Evolutionary conservation across 1,284 basidiomycete species (phyloP), one percentile per base, ranked within the genome.

Genomic region (Wallemia mellicola): DNA sequence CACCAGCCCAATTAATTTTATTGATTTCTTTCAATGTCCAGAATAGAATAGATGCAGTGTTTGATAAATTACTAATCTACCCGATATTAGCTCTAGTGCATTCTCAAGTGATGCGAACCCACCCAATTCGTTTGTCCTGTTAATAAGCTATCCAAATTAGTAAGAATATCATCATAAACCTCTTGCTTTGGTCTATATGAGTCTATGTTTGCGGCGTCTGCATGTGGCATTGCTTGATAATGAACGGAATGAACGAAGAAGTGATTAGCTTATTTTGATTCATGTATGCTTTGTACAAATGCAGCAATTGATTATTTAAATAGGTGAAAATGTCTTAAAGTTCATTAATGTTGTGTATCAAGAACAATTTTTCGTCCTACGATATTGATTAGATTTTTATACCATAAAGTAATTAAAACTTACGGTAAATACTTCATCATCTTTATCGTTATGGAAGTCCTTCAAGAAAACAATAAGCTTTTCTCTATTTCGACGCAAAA

Each of bases 361-460:
- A 22, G 19, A 48, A 48, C 38, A 48, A 17, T 22, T 48, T 48
- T n/a, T 48, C 38, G 19, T 48, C 38, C 38, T 48, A n/a, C 5
- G 38, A 7, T 30, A 7, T 7, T 7, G 28, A 7, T 30, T 17
- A n/a, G 3, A n/a, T 48, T 11, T 5, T 15, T 7, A 17, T 15
- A n/a, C 9, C 22, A n/a, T 15, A 3, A 7, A 48, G 38, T n/a
- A n/a, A 48, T n/a, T n/a, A 11, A 48, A n/a, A 54, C 33, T 48
- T 22, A 59, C 60, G n/a, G 30, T 63, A 60, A 48, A 48, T n/a
- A 48, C 38, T 48, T 48, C 38, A n/a, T 48, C 85, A 70, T 96
- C 91, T 71, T 94, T 94, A 69, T 99, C 92, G 68, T 94, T 96
- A 69, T 96, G 92, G 75, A 99, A 99, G 61, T 79, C 79, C 69